phyloP scores from a whole-genome alignment of 805 yeast species.

The Schwanniomyces polymorphus region DNA sequence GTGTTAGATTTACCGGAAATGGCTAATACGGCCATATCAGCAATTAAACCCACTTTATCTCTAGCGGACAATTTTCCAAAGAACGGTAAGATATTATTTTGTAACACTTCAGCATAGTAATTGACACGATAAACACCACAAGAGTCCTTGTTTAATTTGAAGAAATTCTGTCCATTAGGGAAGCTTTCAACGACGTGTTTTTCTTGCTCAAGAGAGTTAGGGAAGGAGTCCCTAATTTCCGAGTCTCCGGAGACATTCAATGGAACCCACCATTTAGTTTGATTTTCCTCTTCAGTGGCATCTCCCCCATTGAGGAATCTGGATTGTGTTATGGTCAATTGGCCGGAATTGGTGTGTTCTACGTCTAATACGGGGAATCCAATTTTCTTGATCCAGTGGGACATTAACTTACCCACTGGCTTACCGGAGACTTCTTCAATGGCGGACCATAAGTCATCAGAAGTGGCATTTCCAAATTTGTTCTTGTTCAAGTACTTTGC shows the following conservation, averaged over 20 bases:
- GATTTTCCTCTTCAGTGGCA: constrained; percentile 55
- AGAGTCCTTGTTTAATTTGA: constrained; percentile 52
- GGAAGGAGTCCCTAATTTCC: neutral
- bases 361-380: constrained; percentile 75
- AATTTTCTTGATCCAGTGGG: constrained; percentile 68
- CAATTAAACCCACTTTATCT: constrained; percentile 55
- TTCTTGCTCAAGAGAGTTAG: constrained; percentile 23
- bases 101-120: constrained; percentile 45
- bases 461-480: constrained; percentile 68
- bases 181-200: constrained; percentile 18
- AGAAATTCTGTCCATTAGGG: constrained; percentile 22
- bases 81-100: constrained; percentile 38
- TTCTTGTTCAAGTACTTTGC: constrained; percentile 63
- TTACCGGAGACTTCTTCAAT: constrained; percentile 61
- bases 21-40: constrained; percentile 52
- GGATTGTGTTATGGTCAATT: constrained; percentile 50
- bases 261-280: constrained; percentile 61
- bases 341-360: constrained; percentile 19
- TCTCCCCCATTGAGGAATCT: constrained; percentile 68
- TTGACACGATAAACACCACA: constrained; percentile 55
- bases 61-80: constrained; percentile 39
- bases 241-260: constrained; percentile 32
- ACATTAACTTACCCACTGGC: constrained; percentile 61
- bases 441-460: constrained; percentile 72
- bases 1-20: constrained; percentile 40